Percentiles rank a stretch among this genome's conserved stretches.
These are phyloP conservation scores for Sporobolomyces phaffii DNA, from an alignment of 768 basidiomycete genomes.

Conservation along the genomic window DNA sequence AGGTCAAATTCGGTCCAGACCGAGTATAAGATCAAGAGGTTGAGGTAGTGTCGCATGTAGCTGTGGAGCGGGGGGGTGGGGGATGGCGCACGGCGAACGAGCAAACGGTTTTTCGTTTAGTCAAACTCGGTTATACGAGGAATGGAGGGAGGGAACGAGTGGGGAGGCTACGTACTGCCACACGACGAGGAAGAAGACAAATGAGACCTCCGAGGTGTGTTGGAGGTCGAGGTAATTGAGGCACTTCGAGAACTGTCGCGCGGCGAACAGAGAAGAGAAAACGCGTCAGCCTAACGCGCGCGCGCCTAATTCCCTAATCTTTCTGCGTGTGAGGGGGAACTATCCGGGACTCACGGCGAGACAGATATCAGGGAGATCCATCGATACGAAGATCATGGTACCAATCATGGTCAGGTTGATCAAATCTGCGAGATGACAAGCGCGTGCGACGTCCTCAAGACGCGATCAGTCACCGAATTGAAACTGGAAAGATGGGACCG, in stretches of 20 bases:
- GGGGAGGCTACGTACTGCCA: slow-evolving; percentile 33
- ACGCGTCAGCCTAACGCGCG: background rate
- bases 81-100: background rate
- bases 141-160: no score
- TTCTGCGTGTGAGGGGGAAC: no score
- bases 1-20: slow-evolving; percentile 72
- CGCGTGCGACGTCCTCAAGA: background rate
- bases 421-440: slow-evolving; percentile 50
- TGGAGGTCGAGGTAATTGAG: slow-evolving; percentile 77
- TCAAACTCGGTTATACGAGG: no score
- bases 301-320: no score
- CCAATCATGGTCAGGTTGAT: slow-evolving; percentile 79
- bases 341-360: slow-evolving; percentile 66
- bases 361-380: slow-evolving; percentile 90
- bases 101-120: background rate
- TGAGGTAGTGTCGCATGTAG: slow-evolving; percentile 90
- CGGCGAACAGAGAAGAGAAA: background rate
- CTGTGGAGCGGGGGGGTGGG: slow-evolving; percentile 48
- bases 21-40: slow-evolving; percentile 77
- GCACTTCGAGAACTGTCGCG: slow-evolving; percentile 66
- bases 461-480: background rate
- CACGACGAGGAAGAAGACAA: slow-evolving; percentile 40
- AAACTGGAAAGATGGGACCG: no score
- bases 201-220: slow-evolving; percentile 54
- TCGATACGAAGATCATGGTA: slow-evolving; percentile 85